These are phyloP conservation scores for Kalaharituber pfeilii DNA, from an alignment of 2,329 filamentous ascomycete species.

Conservation along the genomic window DNA sequence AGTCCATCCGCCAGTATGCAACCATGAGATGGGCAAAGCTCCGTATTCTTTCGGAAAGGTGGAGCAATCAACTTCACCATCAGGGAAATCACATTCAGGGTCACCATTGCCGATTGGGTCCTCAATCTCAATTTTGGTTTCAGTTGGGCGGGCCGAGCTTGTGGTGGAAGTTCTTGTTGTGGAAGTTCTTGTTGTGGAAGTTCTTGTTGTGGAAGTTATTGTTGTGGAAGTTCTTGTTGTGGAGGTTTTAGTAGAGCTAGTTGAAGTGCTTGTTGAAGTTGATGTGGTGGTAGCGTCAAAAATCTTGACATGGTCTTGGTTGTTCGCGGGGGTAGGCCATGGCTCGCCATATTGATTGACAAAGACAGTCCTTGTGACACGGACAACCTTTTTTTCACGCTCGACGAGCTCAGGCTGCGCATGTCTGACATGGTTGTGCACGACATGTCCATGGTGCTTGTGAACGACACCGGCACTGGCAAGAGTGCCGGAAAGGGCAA, in stretches of 20 bases:
- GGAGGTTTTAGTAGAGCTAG: background rate
- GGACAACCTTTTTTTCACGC: no score
- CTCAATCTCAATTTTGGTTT: background rate
- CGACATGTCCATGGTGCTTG: background rate
- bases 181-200: background rate
- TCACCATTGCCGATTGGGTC: background rate
- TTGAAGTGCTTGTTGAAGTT: background rate
- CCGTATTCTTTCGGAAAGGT: conserved; percentile 69
- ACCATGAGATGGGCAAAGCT: conserved; percentile 50
- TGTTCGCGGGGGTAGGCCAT: background rate
- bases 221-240: background rate
- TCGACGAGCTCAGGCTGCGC: background rate
- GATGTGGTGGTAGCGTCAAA: background rate
- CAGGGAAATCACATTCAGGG: conserved; percentile 45
- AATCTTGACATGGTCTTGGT: background rate
- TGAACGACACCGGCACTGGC: background rate
- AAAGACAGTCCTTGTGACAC: background rate
- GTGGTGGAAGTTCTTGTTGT: background rate
- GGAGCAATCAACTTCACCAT: conserved; percentile 52
- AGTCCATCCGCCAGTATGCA: conserved; percentile 56
- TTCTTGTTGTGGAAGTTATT: background rate
- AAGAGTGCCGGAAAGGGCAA: background rate
- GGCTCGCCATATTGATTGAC: background rate
- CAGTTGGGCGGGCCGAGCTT: background rate
- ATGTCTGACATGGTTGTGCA: background rate